Percentiles rank a stretch among this genome's conserved stretches.
phyloP scores from a whole-genome alignment of 345 rosid species.

The Boechera stricta region DNA sequence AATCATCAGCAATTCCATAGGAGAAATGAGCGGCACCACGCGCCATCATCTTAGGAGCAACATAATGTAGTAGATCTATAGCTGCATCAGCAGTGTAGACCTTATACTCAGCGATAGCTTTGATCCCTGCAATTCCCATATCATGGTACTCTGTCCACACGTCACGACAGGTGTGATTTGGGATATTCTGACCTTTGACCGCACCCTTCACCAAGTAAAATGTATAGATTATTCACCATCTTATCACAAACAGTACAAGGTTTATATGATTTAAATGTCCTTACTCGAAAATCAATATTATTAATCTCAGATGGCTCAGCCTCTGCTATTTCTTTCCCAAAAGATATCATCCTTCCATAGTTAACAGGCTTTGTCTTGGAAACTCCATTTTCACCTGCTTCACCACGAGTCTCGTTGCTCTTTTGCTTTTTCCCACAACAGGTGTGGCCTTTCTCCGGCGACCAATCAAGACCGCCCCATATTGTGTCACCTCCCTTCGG shows the following conservation, averaged over 20 bases:
- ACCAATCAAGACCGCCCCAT: slow-evolving; percentile 96
- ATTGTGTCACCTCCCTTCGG: slow-evolving; percentile 93
- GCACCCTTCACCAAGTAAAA: slow-evolving; percentile 67
- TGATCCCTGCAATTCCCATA: slow-evolving; percentile 83
- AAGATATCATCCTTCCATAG: slow-evolving; percentile 90
- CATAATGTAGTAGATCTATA: slow-evolving; percentile 73
- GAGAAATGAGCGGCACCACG: slow-evolving; percentile 91
- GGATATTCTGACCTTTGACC: slow-evolving; percentile 67
- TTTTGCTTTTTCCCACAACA: slow-evolving; percentile 53
- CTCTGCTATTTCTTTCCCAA: slow-evolving; percentile 81
- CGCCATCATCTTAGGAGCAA: slow-evolving; percentile 95
- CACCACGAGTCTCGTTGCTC: slow-evolving; percentile 52
- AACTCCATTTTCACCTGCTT: slow-evolving; percentile 43
- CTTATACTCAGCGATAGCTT: slow-evolving; percentile 82
- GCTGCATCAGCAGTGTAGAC: slow-evolving; percentile 74
- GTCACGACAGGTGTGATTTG: slow-evolving; percentile 75
- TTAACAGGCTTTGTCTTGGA: slow-evolving; percentile 53
- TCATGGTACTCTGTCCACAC: slow-evolving; percentile 97
- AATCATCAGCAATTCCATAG: slow-evolving; percentile 88
- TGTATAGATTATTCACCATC: slow-evolving; percentile 14
- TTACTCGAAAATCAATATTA: slow-evolving; percentile 85
- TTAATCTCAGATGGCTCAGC: slow-evolving; percentile 66
- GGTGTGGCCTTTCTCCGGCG: slow-evolving; percentile 76
- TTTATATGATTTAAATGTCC: slow-evolving; percentile 29
- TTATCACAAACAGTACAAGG: background rate